These are phyloP conservation scores for Ganoderma leucocontextum DNA, from an alignment of 1,284 basidiomycete genomes.

Conservation along the genomic window DNA sequence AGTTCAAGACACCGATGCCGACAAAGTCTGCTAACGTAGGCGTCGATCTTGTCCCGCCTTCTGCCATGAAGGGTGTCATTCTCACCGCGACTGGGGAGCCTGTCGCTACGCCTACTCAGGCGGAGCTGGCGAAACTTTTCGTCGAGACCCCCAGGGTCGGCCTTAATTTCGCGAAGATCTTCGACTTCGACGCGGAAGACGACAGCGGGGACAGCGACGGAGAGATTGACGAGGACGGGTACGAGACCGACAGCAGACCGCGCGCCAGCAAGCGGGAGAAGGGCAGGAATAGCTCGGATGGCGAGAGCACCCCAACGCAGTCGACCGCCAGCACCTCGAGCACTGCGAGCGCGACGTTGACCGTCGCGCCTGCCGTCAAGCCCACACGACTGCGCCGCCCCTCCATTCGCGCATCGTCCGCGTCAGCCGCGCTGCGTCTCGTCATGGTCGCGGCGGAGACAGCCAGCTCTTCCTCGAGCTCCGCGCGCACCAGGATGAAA, in stretches of 20 bases:
- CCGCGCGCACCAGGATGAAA: slow-evolving; percentile 23
- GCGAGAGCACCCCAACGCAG: slow-evolving; percentile 37
- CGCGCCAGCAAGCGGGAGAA: slow-evolving; percentile 22
- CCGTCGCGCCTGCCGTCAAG: slow-evolving; percentile 26
- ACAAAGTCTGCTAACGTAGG: slow-evolving; percentile 30
- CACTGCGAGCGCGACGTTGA: not conserved
- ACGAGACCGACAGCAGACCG: slow-evolving; percentile 37
- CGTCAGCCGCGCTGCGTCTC: slow-evolving; percentile 23
- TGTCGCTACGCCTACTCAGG: slow-evolving; percentile 71
- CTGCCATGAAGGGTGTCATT: slow-evolving; percentile 85
- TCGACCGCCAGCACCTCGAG: slow-evolving; percentile 18
- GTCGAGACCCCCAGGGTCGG: slow-evolving; percentile 69
- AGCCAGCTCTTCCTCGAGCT: slow-evolving; percentile 20
- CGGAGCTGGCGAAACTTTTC: slow-evolving; percentile 70
- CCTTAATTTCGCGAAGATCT: slow-evolving; percentile 78
- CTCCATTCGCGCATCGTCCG: slow-evolving; percentile 40
- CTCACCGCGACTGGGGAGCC: slow-evolving; percentile 77
- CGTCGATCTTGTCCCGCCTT: slow-evolving; percentile 48
- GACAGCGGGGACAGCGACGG: slow-evolving; percentile 39
- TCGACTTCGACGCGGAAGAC: slow-evolving; percentile 61
- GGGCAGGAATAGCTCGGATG: slow-evolving; percentile 30
- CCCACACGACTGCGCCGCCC: slow-evolving; percentile 44
- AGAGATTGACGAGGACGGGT: slow-evolving; percentile 36
- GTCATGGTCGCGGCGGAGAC: slow-evolving; percentile 20
- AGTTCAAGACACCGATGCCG: slow-evolving; percentile 51